Evolutionary conservation across 2,329 filamentous ascomycete species (phyloP), one percentile per base, ranked within the genome.

Genomic region (Colletotrichum tamarilloi): DNA sequence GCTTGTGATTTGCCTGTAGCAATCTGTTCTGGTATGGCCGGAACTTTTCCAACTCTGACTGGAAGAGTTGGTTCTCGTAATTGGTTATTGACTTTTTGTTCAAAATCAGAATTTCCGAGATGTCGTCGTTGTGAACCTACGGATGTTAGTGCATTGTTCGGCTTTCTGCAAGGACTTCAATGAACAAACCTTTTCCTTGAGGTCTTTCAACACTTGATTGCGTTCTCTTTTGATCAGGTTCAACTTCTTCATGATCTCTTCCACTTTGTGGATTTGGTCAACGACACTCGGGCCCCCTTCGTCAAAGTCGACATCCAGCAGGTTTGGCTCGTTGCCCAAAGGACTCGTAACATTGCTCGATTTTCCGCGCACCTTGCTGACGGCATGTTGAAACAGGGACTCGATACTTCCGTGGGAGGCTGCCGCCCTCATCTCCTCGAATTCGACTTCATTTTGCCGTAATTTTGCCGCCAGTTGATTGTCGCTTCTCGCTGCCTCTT

Each of bases 1-100:
- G 97, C 84, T 98, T 99, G 84, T 99, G 97, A 75, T 95, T 97
- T 16, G 97, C 95, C 81, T 98, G 95, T 9, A 98, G 85, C 19
- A 99, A 89, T 42, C 97, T 92, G 78, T 93, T 98, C 80, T 98
- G 97, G 78, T 98, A 94, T 32, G 95, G 93, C 55, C 95, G 88
- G 84, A 98, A 99, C 82, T 99, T 99, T 83, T 98, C 96, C n/a
- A 99, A 88, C 82, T 99, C 97, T 19, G 95, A 92, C 81, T 98
- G 94, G 84, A 99, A 99, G 3, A 99, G 89, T 79, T 98, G 95
- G 14, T 88, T 92, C 82, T 99, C 97, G 78, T 97, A 96, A 79
- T 95, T 97, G 24, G 95, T 90, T 79, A 98, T 96, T 1, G 95
- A 93, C 84, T 98, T 99, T 82, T 98, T 98, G 87, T 99, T 99